Base-by-base conservation (phyloP, 352 stramenopile species). In the Phytophthora pluvialis region DNA sequence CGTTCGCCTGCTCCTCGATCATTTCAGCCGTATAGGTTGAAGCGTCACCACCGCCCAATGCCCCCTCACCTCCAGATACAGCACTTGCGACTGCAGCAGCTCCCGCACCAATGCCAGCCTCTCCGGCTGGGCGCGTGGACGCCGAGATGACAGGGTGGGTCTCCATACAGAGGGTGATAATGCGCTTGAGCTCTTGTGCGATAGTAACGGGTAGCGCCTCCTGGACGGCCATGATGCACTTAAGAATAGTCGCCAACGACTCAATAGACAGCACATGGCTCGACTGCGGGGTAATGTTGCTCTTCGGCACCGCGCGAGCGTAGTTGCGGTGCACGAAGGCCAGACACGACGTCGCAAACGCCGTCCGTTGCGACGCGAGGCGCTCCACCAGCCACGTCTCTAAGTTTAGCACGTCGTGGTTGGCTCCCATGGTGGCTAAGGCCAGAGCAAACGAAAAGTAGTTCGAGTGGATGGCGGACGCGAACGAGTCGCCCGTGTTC, bases 1-100 rank as follows among this genome's bases (percentile, higher is more conserved):
- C 90, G 72, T 99, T 99, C 16, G 97, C 97, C 69, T 98, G 93
- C 75, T 99, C 96, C 83, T 99, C 97, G 57, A 99, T 98, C 76
- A 99, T 98, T 73, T 99, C 96, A 11, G 87, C 80, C 16, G 84
- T 94, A 65, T 90, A 92, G 7, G 79, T 64, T 12, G 83, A 49
- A 11, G 70, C 45, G n/a, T 83, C 70, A 28, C 62, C 65, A 43
- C 65, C 63, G 21, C 36, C 63, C 13, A 62, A 51, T 38, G 42
- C 40, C 7, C 38, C n/a, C 28, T 78, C 70, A 8, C 61, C 61
- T 33, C 53, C 57, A 66, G 44, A 51, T 45, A 53, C 45, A 46
- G 40, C 38, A 29, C 39, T 16, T 3, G 43, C 40, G n/a, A 31
- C 39, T 40, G 57, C 57, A 59, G 35, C 46, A 49, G 58, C 46